Evolutionary conservation across 1,284 basidiomycete species (phyloP).

Genomic region (Takashimella koratensis): DNA sequence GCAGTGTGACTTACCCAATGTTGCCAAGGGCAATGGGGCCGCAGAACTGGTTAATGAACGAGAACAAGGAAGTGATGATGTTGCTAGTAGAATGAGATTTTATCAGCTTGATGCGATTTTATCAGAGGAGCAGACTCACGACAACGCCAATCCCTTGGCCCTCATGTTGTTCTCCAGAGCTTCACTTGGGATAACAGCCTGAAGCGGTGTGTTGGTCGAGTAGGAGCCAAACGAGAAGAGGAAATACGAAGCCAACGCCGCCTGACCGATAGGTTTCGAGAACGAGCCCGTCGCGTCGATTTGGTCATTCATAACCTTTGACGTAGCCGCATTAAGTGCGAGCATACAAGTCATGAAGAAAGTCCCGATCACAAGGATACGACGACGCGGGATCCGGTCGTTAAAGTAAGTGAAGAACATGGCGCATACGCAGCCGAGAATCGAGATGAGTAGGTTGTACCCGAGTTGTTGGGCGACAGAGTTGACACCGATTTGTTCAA

Average conservation of each 20-base stretch:
- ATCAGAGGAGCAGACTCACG: too few species aligned
- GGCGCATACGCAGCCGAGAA: slow-evolving; percentile 57
- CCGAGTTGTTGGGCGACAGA: slow-evolving; percentile 49
- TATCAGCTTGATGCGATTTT: too few species aligned
- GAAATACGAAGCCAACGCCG: slow-evolving; percentile 50
- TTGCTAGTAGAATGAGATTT: too few species aligned
- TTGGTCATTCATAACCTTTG: slow-evolving; percentile 27
- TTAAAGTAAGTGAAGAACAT: slow-evolving; percentile 36
- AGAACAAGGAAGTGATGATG: slow-evolving; percentile 53
- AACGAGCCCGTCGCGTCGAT: background rate
- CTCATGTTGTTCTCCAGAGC: slow-evolving; percentile 92
- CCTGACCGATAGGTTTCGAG: slow-evolving; percentile 35
- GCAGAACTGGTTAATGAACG: slow-evolving; percentile 53
- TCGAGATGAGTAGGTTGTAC: slow-evolving; percentile 58
- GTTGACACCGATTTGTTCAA: slow-evolving; percentile 25
- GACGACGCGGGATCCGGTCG: slow-evolving; percentile 32
- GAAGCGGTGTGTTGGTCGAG: slow-evolving; percentile 41
- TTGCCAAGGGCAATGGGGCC: slow-evolving; percentile 52
- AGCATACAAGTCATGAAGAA: slow-evolving; percentile 28
- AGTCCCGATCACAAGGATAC: slow-evolving; percentile 34
- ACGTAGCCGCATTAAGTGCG: slow-evolving; percentile 38
- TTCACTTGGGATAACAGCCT: slow-evolving; percentile 80
- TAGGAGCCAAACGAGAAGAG: slow-evolving; percentile 28
- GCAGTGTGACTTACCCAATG: slow-evolving; percentile 44
- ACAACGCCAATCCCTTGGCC: slow-evolving; percentile 60